Evolutionary conservation across 1,139 yeast genomes (phyloP).

Genomic region (Candida frijolesensis): DNA sequence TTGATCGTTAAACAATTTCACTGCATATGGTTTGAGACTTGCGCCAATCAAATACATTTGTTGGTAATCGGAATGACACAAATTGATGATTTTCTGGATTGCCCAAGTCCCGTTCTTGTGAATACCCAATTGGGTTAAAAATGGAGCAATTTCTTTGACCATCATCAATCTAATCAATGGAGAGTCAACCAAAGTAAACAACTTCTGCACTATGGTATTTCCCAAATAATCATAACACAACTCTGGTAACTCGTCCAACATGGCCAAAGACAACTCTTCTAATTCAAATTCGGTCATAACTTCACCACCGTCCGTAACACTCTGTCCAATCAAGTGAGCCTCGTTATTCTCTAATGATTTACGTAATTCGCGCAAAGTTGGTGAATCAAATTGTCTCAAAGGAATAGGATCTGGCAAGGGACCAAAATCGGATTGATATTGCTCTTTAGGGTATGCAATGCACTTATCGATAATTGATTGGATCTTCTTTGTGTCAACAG

Average conservation of each 20-base stretch:
- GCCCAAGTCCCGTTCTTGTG: conserved; percentile 99
- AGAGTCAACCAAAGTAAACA: conserved; percentile 70
- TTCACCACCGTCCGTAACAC: conserved; percentile 7
- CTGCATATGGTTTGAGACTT: conserved; percentile 79
- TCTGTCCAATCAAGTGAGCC: conserved; percentile 15
- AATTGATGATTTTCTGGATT: conserved; percentile 89
- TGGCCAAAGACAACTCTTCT: conserved; percentile 80
- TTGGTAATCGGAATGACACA: conserved; percentile 59
- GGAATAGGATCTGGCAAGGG: conserved; percentile 69
- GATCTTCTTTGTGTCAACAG: conserved; percentile 34
- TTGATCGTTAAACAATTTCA: conserved; percentile 88
- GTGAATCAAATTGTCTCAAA: conserved; percentile 80
- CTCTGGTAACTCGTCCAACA: conserved; percentile 90
- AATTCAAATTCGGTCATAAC: conserved; percentile 53
- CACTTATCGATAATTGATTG: conserved; percentile 35
- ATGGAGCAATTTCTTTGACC: conserved; percentile 78
- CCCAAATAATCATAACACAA: conserved; percentile 92
- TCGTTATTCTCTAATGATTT: conserved; percentile 54
- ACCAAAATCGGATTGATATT: conserved; percentile 56
- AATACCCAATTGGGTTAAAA: conserved; percentile 86
- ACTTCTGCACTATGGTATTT: conserved; percentile 90
- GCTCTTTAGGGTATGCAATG: conserved; percentile 32
- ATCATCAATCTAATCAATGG: conserved; percentile 76
- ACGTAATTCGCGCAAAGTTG: conserved; percentile 66
- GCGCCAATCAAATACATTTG: conserved; percentile 72